Percentiles rank a stretch among this genome's conserved stretches.
Conservation (phyloP, 805 yeast genomes). For the Wickerhamiella occidentalis region DNA sequence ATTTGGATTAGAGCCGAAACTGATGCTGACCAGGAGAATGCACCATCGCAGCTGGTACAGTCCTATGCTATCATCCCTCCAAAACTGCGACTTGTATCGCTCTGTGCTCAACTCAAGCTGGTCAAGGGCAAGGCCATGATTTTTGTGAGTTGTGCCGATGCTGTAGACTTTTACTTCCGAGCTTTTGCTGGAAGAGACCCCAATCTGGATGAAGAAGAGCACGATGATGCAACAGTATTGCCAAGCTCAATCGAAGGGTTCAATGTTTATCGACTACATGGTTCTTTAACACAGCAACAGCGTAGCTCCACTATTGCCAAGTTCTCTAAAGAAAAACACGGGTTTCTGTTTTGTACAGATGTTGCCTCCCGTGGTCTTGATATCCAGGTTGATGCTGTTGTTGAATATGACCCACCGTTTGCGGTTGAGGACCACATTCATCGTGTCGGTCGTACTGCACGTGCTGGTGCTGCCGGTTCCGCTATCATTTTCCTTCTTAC, state of each 20-base stretch:
- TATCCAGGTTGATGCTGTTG: constrained; percentile 70
- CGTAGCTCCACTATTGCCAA: constrained; percentile 59
- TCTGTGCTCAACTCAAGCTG: constrained; percentile 53
- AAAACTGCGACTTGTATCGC: constrained; percentile 71
- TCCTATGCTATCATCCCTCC: constrained; percentile 81
- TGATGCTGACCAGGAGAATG: constrained; percentile 33
- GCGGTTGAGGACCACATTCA: constrained; percentile 90
- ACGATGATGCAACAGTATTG: constrained; percentile 33
- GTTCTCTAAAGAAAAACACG: constrained; percentile 31
- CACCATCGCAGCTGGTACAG: constrained; percentile 86
- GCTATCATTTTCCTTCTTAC: constrained; percentile 75
- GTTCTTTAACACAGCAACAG: constrained; percentile 72
- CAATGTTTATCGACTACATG: constrained; percentile 66
- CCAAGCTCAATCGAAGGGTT: constrained; percentile 45
- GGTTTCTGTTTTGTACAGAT: constrained; percentile 84
- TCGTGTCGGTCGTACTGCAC: constrained; percentile 94
- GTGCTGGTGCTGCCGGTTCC: constrained; percentile 83
- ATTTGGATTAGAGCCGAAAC: constrained; percentile 43
- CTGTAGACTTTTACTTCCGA: constrained; percentile 86
- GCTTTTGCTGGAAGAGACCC: constrained; percentile 42
- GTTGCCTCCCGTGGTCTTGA: constrained; percentile 97
- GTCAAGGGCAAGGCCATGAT: constrained; percentile 41
- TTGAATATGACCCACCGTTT: constrained; percentile 94
- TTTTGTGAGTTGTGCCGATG: constrained; percentile 86
- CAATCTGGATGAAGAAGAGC: constrained; percentile 27